Base-by-base conservation (phyloP, 2,329 filamentous ascomycete species). In the Elsinoe perseae region DNA sequence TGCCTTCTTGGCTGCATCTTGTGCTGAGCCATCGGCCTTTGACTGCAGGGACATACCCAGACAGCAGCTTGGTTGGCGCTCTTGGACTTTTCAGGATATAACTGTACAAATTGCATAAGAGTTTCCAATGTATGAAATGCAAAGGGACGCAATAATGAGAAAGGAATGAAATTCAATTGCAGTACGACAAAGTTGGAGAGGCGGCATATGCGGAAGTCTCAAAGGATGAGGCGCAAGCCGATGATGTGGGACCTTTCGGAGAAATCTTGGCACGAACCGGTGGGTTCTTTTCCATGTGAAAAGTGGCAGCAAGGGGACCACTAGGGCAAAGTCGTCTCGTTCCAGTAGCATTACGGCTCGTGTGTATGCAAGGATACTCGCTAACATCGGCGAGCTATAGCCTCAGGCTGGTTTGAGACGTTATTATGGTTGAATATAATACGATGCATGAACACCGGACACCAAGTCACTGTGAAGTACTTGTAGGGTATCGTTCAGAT, bases 261-360 rank as follows among this genome's bases (percentile, higher is more conserved):
- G 44, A 50, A 50, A 27, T 16, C 48, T 52, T 52, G 48, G 48
- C 48, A 52, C n/a, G 30, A 36, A 52, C 48, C 10, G 28, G 30
- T 38, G 44, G 44, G 44, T 32, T 50, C 44, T 8, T 28, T 25
- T 36, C n/a, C 32, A 30, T 36, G 32, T 36, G 5, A 43, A 5
- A n/a, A 43, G 6, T 7, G 38, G 2, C 16, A n/a, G n/a, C 38
- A 43, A n/a, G 8, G 38, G 38, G 32, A 36, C 12, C n/a, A 14
- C n/a, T 36, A 36, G 32, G 32, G 32, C 32, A 36, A 9, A 14
- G 32, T 36, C 4, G 9, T 3, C 4, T 14, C 12, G 12, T 14
- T 14, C n/a, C 38, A 12, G 38, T 4, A n/a, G 16, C 36, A 14
- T 12, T 36, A 12, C 10, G 32, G n/a, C 12, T n/a, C 9, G 32